Evolutionary conservation across 2,329 filamentous ascomycete species (phyloP).

Genomic region (Talaromyces pinophilus): DNA sequence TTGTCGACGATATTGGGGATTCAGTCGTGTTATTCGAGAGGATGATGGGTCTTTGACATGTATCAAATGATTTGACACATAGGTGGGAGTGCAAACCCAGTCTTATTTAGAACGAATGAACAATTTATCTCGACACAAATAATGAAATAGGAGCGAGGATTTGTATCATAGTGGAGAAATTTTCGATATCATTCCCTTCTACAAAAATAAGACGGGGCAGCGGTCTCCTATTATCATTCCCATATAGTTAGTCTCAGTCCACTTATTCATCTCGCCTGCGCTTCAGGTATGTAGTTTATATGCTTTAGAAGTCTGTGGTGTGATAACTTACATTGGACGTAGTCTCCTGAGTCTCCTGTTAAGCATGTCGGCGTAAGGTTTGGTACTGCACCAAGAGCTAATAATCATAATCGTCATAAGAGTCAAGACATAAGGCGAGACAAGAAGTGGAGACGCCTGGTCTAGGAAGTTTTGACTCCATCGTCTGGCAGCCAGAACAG

Average conservation of each 20-base stretch:
- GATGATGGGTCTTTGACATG: too few species aligned
- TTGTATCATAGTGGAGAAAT: too few species aligned
- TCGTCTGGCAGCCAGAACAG: constrained; percentile 77
- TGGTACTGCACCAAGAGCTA: background rate
- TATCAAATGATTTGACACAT: too few species aligned
- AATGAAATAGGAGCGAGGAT: too few species aligned
- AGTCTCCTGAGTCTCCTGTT: background rate
- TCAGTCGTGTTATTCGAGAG: too few species aligned
- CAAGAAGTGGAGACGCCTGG: background rate
- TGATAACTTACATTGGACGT: background rate
- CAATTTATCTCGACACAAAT: too few species aligned
- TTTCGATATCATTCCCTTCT: too few species aligned
- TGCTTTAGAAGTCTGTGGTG: background rate
- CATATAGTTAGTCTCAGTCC: background rate
- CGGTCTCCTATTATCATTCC: background rate
- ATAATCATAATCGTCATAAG: background rate
- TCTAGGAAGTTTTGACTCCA: constrained; percentile 29
- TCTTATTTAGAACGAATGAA: too few species aligned
- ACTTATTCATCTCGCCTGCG: background rate
- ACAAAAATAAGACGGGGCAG: too few species aligned
- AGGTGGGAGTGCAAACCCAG: too few species aligned
- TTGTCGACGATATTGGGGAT: too few species aligned
- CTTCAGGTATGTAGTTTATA: background rate
- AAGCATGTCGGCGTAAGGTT: background rate
- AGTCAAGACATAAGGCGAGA: background rate